These are phyloP conservation scores for Hypoxylon sp. DNA, from an alignment of 2,329 filamentous ascomycete genomes.

Conservation along the genomic window DNA sequence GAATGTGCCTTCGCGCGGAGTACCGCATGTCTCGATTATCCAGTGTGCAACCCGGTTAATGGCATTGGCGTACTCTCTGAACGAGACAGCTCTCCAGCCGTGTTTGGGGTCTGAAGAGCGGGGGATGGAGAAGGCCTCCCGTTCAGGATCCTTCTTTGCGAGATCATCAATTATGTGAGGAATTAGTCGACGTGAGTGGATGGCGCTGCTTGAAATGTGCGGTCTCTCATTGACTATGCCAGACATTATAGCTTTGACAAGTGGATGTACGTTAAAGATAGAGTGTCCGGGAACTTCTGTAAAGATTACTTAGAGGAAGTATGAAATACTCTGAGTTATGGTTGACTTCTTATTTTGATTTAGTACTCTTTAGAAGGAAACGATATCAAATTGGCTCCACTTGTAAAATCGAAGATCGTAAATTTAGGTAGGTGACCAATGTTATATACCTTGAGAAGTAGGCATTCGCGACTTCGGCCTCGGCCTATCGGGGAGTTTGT, in stretches of 20 bases:
- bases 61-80: slow-evolving; percentile 54
- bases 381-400: not conserved
- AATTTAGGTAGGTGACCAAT: not conserved
- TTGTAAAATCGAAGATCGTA: not conserved
- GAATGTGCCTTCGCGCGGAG: slow-evolving; percentile 40
- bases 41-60: slow-evolving; percentile 55
- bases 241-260: slow-evolving; percentile 3
- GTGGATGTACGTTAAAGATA: not conserved
- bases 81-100: slow-evolving; percentile 56
- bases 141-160: slow-evolving; percentile 51
- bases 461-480: slow-evolving; percentile 21
- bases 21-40: slow-evolving; percentile 49
- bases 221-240: not conserved
- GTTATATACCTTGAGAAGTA: slow-evolving; percentile 17
- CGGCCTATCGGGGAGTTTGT: slow-evolving; percentile 5
- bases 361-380: not conserved
- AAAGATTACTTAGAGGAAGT: not conserved
- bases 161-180: slow-evolving; percentile 55
- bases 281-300: not conserved
- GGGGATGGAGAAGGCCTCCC: slow-evolving; percentile 53
- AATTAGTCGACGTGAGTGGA: slow-evolving; percentile 50
- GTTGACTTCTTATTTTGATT: not conserved
- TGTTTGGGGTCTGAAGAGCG: slow-evolving; percentile 53
- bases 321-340: not conserved
- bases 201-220: slow-evolving; percentile 6